Evolutionary conservation across 2,329 filamentous ascomycete species (phyloP), one percentile per base, ranked within the genome.

Genomic region (Leptographium procerum): DNA sequence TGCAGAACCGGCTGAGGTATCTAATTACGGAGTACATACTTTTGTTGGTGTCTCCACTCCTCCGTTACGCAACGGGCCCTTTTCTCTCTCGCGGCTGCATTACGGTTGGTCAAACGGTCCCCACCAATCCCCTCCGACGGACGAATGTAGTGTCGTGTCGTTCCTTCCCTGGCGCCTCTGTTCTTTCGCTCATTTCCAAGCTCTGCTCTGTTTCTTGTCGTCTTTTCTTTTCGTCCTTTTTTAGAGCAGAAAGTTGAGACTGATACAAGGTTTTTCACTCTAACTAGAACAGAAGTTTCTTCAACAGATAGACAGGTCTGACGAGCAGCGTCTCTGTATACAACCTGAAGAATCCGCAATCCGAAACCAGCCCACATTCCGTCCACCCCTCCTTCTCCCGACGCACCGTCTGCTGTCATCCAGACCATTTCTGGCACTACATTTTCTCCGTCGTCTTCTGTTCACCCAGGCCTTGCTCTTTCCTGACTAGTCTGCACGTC

Each of bases 11-110:
- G n/a, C n/a, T n/a, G n/a, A n/a, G n/a, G n/a, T n/a, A n/a, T n/a
- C n/a, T n/a, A n/a, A n/a, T n/a, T n/a, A n/a, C n/a, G n/a, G n/a
- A n/a, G 9, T 10, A 11, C 24, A 22, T 19, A 7, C 10, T 9
- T n/a, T 16, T 22, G 19, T 19, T 16, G 24, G 11, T 52, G 19
- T 26, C 48, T 26, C 56, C 56, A 57, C 56, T 29, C 24, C 51
- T 60, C 61, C 61, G 60, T 62, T 59, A 62, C 61, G 58, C 60
- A 57, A 60, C 60, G 60, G 56, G 47, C 47, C n/a, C 47, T 14
- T 43, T 40, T 40, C 47, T 16, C 40, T 43, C 47, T 50, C 47
- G 47, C 47, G 14, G 47, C 26, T 29, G 26, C 47, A 26, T 50
- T 33, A 53, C 51, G 31, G 51, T 53, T 53, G 52, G 52, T 28